phyloP scores from a whole-genome alignment of 1,284 basidiomycete genomes.

The Sporisorium graminicola region DNA sequence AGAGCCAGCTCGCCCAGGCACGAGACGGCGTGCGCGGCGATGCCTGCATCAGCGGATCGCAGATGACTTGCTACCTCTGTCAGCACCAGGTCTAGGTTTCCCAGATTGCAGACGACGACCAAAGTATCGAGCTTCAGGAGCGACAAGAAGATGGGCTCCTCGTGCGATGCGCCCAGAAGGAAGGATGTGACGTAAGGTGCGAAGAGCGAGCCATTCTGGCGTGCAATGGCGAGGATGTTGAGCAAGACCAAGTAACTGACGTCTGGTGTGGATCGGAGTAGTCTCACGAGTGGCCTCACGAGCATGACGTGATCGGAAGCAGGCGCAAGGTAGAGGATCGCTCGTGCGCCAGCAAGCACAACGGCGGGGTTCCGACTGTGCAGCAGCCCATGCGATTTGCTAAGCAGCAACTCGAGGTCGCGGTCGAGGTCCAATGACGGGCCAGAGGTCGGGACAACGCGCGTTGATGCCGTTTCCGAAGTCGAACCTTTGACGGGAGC shows the following conservation, averaged over 20 bases:
- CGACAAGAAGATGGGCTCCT: conserved; percentile 56
- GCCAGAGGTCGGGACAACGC: background rate
- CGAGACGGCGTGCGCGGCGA: conserved; percentile 48
- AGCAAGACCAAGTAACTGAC: conserved; percentile 50
- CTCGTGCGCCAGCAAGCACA: conserved; percentile 47
- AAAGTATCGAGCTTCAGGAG: conserved; percentile 58
- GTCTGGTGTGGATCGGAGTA: conserved; percentile 48
- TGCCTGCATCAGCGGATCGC: conserved; percentile 25
- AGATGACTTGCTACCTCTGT: conserved; percentile 49
- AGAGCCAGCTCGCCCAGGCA: conserved; percentile 49
- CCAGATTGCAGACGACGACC: conserved; percentile 29
- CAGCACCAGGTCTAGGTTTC: conserved; percentile 28
- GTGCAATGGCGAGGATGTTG: conserved; percentile 41
- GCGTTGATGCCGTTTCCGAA: background rate
- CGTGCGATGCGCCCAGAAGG: conserved; percentile 50
- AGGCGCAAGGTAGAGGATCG: conserved; percentile 39
- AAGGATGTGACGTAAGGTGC: conserved; percentile 45
- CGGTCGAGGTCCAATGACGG: conserved; percentile 40
- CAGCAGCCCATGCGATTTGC: conserved; percentile 49
- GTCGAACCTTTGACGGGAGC: background rate
- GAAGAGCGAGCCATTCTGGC: conserved; percentile 31
- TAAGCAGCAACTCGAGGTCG: conserved; percentile 61
- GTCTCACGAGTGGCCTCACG: conserved; percentile 43
- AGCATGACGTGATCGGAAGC: conserved; percentile 24
- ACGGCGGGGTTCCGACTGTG: conserved; percentile 59